A percentile compares a stretch with the other conserved stretches of the same genome.
These are phyloP conservation scores for Lodderomyces metapsilosis DNA, from an alignment of 1,139 yeast species.

Conservation along the genomic window DNA sequence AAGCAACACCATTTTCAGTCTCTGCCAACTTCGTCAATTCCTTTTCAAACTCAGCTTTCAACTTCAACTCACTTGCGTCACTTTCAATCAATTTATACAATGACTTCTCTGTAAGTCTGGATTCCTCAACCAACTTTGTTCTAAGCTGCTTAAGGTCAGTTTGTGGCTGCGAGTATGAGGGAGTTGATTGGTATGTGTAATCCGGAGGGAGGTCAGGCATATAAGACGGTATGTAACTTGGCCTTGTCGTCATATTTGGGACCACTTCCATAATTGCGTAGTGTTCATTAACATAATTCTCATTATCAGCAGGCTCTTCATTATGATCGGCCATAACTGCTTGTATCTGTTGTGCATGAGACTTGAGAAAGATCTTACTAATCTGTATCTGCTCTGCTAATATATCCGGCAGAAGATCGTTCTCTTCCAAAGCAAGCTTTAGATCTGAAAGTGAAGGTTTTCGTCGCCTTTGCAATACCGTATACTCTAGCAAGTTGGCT, in stretches of 20 bases:
- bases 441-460: conserved; percentile 61
- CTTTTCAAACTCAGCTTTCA: conserved; percentile 24
- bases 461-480: conserved; percentile 68
- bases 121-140: conserved; percentile 72
- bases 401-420: conserved; percentile 41
- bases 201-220: conserved; percentile 90
- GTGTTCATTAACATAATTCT: conserved; percentile 30
- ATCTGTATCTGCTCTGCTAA: conserved; percentile 40
- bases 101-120: conserved; percentile 76
- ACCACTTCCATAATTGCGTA: conserved; percentile 52
- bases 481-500: conserved; percentile 48
- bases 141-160: conserved; percentile 72
- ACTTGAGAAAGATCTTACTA: conserved; percentile 8
- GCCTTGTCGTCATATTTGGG: conserved; percentile 51
- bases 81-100: conserved; percentile 56
- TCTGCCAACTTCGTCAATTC: conserved; percentile 14
- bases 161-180: conserved; percentile 60
- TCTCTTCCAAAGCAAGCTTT: conserved; percentile 46
- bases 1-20: not conserved
- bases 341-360: not conserved
- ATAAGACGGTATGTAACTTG: conserved; percentile 66
- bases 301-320: not conserved
- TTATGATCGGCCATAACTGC: not conserved
- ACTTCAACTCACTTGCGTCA: conserved; percentile 36
- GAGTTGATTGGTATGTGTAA: conserved; percentile 80